Base-by-base conservation (phyloP, 495 filamentous ascomycete genomes). In the Cercophora samala region DNA sequence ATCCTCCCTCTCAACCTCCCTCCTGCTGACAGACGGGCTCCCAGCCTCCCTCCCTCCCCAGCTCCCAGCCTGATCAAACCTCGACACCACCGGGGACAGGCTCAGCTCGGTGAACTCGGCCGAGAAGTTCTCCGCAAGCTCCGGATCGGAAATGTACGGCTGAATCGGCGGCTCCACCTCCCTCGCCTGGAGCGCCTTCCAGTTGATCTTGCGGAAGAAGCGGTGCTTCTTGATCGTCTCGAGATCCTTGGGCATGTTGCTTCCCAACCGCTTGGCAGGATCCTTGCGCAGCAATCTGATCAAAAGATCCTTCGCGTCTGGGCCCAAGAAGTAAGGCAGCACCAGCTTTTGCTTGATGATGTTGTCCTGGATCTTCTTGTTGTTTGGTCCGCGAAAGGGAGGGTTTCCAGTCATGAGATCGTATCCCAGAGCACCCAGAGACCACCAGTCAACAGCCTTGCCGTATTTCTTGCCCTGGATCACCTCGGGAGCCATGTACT, bases 401-500 rank as follows among this genome's bases (percentile, higher is more conserved):
- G 93, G 91, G 8, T 85, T 84, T 42, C 96, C 95, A 13, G 93
- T 97, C 73, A 99, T 86, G 18, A 99, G 86, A 76, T 99, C 95
- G 75, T 87, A 94, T 58, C 91, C 93, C 46, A 99, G 82, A 21
- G 93, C 92, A 24, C 96, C 95, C 32, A 99, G 88, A 4, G 93
- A 96, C 95, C 95, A 99, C 93, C 93, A 99, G 81, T 99, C 95
- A 46, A 97, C 96, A 18, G 91, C 89, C 75, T 92, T 92, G 75
- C 93, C 93, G 76, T 99, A 99, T 70, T 87, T 87, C 67, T 90
- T 86, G 66, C 92, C 91, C 55, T 83, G 84, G 70, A 99, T 88
- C 51, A 99, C 90, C 80, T 99, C 95, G 4, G 95, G 95, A 0
- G 95, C 95, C 96, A 98, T 98, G 85, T 98, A 99, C 71, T 97